phyloP scores from a whole-genome alignment of 1,139 yeast genomes.

The Barnettozyma hawaiiensis region DNA sequence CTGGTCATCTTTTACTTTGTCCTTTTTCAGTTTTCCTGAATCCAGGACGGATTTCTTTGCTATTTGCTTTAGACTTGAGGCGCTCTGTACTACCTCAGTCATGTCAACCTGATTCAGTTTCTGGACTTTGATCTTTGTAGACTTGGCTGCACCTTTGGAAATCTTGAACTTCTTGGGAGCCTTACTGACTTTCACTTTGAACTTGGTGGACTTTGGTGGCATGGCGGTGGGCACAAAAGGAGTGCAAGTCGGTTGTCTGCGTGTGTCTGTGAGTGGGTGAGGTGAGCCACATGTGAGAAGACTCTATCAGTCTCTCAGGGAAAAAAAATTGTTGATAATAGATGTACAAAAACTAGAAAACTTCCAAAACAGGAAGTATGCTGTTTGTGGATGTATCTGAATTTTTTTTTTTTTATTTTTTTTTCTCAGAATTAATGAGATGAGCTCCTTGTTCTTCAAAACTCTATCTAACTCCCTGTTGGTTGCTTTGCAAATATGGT shows the following conservation, averaged over 20 bases:
- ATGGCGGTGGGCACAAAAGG: not conserved
- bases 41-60: slow-evolving; percentile 27
- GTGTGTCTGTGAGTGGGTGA: no score
- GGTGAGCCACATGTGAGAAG: no score
- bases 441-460: not conserved
- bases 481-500: slow-evolving; percentile 57
- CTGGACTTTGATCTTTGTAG: slow-evolving; percentile 34
- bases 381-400: not conserved
- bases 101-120: slow-evolving; percentile 33
- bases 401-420: not conserved
- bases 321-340: no score
- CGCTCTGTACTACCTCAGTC: slow-evolving; percentile 31
- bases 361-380: not conserved
- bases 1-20: slow-evolving; percentile 40
- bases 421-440: not conserved
- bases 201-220: slow-evolving; percentile 9
- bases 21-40: slow-evolving; percentile 21
- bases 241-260: no score
- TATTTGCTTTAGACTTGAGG: slow-evolving; percentile 15
- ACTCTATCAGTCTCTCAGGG: no score
- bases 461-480: not conserved
- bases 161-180: slow-evolving; percentile 13
- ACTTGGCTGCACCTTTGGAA: slow-evolving; percentile 16
- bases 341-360: not conserved
- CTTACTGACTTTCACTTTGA: slow-evolving; percentile 2